Evolutionary conservation across 192 early-diverging fungal genomes (phyloP).

Genomic region (Podila epicladia): DNA sequence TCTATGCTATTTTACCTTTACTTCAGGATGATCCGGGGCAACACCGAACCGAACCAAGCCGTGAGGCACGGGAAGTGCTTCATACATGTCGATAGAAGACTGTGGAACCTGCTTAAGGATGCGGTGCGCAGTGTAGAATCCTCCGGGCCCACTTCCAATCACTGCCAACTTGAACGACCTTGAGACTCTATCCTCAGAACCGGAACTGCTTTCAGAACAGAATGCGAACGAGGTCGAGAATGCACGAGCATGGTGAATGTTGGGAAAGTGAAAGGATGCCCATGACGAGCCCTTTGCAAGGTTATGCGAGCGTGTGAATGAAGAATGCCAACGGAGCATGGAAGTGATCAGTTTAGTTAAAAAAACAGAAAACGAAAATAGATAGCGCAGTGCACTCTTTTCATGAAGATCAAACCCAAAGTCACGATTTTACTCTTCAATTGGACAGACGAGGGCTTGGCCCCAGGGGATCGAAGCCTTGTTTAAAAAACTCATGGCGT

Average conservation of each 20-base stretch:
- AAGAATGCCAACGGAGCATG: background rate
- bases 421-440: too few species aligned
- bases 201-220: background rate
- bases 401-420: background rate
- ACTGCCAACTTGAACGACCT: constrained; percentile 66
- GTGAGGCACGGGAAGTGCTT: constrained; percentile 84
- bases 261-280: background rate
- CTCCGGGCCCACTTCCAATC: constrained; percentile 86
- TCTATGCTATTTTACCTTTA: constrained; percentile 70
- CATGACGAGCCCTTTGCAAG: background rate
- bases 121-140: constrained; percentile 90
- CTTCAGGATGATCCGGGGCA: constrained; percentile 97
- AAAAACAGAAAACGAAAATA: background rate
- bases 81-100: constrained; percentile 83
- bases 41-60: constrained; percentile 95
- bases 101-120: constrained; percentile 70
- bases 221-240: constrained; percentile 14
- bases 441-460: too few species aligned
- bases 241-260: constrained; percentile 6
- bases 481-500: too few species aligned
- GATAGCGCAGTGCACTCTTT: background rate
- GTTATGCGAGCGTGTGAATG: background rate
- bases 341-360: background rate
- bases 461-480: too few species aligned
- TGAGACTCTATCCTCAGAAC: background rate